Evolutionary conservation across 108 stramenopile genomes (phyloP), one percentile per base, ranked within the genome.

Genomic region (Nitzschia putrida): DNA sequence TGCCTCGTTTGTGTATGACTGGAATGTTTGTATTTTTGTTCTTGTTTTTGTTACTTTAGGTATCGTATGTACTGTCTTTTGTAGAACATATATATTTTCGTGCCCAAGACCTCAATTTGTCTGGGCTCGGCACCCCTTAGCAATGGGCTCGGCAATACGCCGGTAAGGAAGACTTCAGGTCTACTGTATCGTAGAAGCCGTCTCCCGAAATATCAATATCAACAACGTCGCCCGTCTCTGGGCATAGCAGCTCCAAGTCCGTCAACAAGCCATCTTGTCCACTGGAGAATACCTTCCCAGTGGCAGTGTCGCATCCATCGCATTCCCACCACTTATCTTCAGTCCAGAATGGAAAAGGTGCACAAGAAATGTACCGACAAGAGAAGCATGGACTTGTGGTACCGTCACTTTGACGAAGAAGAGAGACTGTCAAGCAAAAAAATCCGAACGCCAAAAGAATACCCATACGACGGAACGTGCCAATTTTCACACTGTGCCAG

Each of bases 291-390:
- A 82, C 13, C 11, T 68, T 24, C 64, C 79, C 85, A 54, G 71
- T 40, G 69, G 80, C 64, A 73, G 72, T 18, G 68, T 71, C 76
- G 50, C 94, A 95, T 66, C 92, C 91, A 70, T 95, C 91, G 23
- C 91, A 92, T 45, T 80, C 75, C 91, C 91, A 92, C 88, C 88
- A 92, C 73, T 84, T 86, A 14, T 85, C 73, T 10, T 76, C 82
- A 1, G 77, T 67, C 88, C 88, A 92, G 42, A 82, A 82, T 7
- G 91, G 91, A 57, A 92, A 83, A 37, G 85, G 77, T 0, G 84
- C 78, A 59, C 91, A 92, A 10, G 87, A 88, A 7, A 89, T 69
- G 68, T 87, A 89, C 25, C 83, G 73, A 61, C 88, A 89, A 54
- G 47, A 51, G 21, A 61, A 66, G 64, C 88, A 92, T 9, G 88